Evolutionary conservation across 495 filamentous ascomycete species (phyloP).

Genomic region (Daldinia bambusicola): DNA sequence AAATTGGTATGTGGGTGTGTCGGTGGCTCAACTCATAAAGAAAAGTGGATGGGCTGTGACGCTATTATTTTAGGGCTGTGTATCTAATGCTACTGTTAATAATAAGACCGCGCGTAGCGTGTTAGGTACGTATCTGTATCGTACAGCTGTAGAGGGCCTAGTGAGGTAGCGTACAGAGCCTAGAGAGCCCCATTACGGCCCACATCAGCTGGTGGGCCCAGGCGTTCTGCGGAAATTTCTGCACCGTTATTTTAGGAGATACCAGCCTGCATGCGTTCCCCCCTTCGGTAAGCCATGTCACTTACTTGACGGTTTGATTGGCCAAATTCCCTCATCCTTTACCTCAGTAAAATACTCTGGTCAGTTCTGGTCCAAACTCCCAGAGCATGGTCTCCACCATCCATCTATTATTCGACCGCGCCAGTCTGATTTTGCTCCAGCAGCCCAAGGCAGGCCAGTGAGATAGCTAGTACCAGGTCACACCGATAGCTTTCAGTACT

Average conservation of each 20-base stretch:
- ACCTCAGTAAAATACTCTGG: slow-evolving; percentile 36
- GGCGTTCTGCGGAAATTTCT: slow-evolving; percentile 45
- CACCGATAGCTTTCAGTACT: slow-evolving; percentile 1
- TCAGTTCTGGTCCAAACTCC: slow-evolving; percentile 31
- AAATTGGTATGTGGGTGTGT: too few relatives aligned
- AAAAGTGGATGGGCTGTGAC: too few relatives aligned
- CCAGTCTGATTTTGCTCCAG: slow-evolving; percentile 20
- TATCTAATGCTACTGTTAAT: too few relatives aligned
- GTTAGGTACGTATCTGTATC: slow-evolving; percentile 20
- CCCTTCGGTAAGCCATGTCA: slow-evolving; percentile 44
- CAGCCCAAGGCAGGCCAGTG: slow-evolving; percentile 1
- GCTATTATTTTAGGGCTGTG: too few relatives aligned
- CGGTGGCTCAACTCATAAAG: too few relatives aligned
- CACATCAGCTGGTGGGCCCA: slow-evolving; percentile 22
- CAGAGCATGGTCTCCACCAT: slow-evolving; percentile 23
- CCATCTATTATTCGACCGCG: slow-evolving; percentile 30
- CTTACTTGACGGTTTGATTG: slow-evolving; percentile 21
- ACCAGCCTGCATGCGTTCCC: slow-evolving; percentile 38
- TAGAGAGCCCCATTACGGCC: background rate
- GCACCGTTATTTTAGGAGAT: slow-evolving; percentile 47
- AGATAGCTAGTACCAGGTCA: slow-evolving; percentile 14
- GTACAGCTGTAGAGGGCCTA: slow-evolving; percentile 6
- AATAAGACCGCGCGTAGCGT: slow-evolving; percentile 38
- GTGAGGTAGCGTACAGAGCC: background rate
- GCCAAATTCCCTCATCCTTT: slow-evolving; percentile 24